Percentiles rank a stretch among this genome's conserved stretches.
Conservation (phyloP, 306 rosid species). For the Arachis stenosperma region DNA sequence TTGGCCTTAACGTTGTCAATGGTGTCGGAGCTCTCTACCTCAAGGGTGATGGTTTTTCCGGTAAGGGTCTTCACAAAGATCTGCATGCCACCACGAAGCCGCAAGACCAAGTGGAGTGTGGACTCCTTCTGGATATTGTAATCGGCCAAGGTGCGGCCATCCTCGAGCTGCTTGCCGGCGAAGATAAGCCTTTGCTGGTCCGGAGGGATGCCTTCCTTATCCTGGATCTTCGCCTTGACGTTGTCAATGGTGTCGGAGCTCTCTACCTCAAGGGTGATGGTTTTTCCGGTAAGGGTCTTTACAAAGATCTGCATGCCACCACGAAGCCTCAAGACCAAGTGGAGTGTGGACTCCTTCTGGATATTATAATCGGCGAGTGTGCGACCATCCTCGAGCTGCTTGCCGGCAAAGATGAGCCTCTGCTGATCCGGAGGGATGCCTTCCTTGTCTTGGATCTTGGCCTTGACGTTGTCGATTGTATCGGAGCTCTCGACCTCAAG, state of each 20-base stretch:
- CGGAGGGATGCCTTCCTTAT: conserved; percentile 77
- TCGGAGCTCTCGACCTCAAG: conserved; percentile 70
- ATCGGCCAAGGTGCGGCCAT: conserved; percentile 65
- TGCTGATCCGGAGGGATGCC: conserved; percentile 84
- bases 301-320: conserved; percentile 84
- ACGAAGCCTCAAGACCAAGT: conserved; percentile 71
- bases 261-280: conserved; percentile 65
- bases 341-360: conserved; percentile 77
- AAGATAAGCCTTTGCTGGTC: conserved; percentile 77
- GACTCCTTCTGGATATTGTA: conserved; percentile 81
- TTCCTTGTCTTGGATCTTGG: conserved; percentile 79
- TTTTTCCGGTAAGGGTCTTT: conserved; percentile 68
- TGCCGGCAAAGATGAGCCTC: conserved; percentile 68
- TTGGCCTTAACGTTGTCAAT: conserved; percentile 71
- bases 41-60: conserved; percentile 61
- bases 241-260: conserved; percentile 72
- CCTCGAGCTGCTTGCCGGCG: conserved; percentile 75
- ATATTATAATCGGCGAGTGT: conserved; percentile 77
- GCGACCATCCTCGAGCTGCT: conserved; percentile 71
- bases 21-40: conserved; percentile 69
- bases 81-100: conserved; percentile 80
- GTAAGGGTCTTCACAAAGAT: conserved; percentile 69
- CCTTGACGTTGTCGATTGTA: conserved; percentile 73
- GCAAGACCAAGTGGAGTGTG: conserved; percentile 67
- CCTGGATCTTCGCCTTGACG: conserved; percentile 73